These are phyloP conservation scores for Pseudognaphalium luteoalbum DNA, from an alignment of 129 eudicot genomes.

Conservation along the genomic window DNA sequence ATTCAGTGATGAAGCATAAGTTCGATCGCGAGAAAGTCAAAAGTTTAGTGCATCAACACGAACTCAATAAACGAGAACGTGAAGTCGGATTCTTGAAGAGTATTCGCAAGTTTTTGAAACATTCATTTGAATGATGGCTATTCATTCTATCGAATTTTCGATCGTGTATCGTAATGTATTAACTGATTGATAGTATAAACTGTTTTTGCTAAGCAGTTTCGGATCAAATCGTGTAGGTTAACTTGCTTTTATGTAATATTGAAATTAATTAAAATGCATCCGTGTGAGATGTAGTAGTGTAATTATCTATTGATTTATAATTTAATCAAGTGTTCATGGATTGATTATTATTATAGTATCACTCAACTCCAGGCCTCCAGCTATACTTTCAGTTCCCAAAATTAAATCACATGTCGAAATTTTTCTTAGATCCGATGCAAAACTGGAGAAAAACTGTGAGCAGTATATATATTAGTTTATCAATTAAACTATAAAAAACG, in stretches of 20 bases:
- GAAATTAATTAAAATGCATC: conserved; percentile 29
- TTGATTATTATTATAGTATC: background rate
- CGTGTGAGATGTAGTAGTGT: conserved; percentile 33
- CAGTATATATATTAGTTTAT: too few species aligned
- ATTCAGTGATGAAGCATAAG: conserved; percentile 7
- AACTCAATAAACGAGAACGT: background rate
- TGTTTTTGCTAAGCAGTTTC: conserved; percentile 24
- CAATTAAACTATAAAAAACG: too few species aligned
- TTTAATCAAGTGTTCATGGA: conserved; percentile 8
- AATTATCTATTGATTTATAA: conserved; percentile 23
- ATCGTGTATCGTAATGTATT: background rate
- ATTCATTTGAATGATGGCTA: conserved; percentile 28
- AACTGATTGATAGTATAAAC: conserved; percentile 10
- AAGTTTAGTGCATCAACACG: conserved; percentile 7
- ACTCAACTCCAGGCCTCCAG: too few species aligned
- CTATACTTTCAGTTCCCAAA: conserved; percentile 20
- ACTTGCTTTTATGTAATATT: conserved; percentile 8
- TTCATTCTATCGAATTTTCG: conserved; percentile 17
- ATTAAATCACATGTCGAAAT: conserved; percentile 6
- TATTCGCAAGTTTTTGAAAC: conserved; percentile 34
- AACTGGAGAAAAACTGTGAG: background rate
- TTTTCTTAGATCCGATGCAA: conserved; percentile 4
- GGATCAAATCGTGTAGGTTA: background rate
- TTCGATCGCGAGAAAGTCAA: conserved; percentile 15
- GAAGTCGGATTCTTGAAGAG: conserved; percentile 30